A percentile compares a stretch with the other conserved stretches of the same genome.
Evolutionary conservation across 2,329 filamentous ascomycete genomes (phyloP).

Genomic region (Nemania sp.): DNA sequence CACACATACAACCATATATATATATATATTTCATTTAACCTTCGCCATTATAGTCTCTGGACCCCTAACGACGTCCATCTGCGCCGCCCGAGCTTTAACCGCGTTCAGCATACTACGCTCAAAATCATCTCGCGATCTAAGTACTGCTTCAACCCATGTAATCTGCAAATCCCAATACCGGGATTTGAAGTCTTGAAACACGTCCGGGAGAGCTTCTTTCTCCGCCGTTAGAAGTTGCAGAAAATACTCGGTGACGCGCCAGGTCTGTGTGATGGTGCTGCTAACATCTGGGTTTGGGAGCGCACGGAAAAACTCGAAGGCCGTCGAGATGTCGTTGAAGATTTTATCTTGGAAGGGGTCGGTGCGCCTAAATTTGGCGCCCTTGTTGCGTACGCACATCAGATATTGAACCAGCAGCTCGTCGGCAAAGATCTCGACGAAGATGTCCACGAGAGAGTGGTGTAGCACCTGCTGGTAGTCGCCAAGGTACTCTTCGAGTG

Average conservation of each 20-base stretch:
- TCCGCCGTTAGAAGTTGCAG: constrained; percentile 78
- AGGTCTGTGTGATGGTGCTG: constrained; percentile 81
- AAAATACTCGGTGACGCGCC: constrained; percentile 87
- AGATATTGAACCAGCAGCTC: constrained; percentile 88
- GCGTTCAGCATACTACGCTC: constrained; percentile 85
- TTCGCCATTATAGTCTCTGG: constrained; percentile 93
- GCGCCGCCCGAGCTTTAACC: constrained; percentile 86
- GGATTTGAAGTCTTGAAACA: constrained; percentile 81
- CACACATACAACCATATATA: constrained; percentile 15
- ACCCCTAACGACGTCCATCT: constrained; percentile 78
- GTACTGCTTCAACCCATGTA: constrained; percentile 90
- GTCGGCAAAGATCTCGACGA: constrained; percentile 91
- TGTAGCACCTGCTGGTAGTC: constrained; percentile 87
- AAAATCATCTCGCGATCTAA: constrained; percentile 88
- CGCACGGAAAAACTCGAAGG: constrained; percentile 83
- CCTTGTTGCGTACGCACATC: constrained; percentile 81
- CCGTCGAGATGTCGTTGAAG: constrained; percentile 86
- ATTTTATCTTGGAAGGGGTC: constrained; percentile 93
- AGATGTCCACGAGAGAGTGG: constrained; percentile 84
- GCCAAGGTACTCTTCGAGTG: constrained; percentile 90
- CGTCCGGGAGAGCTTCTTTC: constrained; percentile 70
- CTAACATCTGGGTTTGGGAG: constrained; percentile 72
- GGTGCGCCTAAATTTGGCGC: constrained; percentile 80
- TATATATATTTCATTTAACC: constrained; percentile 63
- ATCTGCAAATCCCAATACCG: constrained; percentile 94